Conservation (phyloP, 1,284 basidiomycete species). For the Cutaneotrichosporon sp. region DNA sequence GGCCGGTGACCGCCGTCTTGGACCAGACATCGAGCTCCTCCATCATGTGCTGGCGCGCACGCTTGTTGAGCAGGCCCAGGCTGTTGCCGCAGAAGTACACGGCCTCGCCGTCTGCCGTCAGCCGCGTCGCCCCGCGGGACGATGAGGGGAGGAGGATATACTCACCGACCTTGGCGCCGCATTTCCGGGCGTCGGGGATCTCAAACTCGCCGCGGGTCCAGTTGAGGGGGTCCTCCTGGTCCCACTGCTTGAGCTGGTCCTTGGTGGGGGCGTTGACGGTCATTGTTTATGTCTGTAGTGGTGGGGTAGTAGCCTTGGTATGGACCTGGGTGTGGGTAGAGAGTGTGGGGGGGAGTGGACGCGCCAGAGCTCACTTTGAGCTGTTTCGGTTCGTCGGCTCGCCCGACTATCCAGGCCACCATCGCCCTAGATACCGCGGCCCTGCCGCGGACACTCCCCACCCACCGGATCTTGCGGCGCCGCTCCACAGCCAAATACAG, state of each 20-base stretch:
- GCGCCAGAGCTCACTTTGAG: background rate
- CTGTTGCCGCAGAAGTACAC: slow-evolving; percentile 97
- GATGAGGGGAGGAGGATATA: background rate
- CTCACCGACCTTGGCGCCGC: slow-evolving; percentile 49
- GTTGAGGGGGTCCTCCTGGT: slow-evolving; percentile 46
- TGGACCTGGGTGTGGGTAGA: background rate
- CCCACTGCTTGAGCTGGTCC: slow-evolving; percentile 32
- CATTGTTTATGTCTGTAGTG: background rate
- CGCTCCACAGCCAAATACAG: too few species aligned
- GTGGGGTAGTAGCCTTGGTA: background rate
- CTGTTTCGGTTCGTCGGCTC: background rate
- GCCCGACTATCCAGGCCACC: background rate
- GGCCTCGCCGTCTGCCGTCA: slow-evolving; percentile 40
- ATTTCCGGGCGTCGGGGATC: slow-evolving; percentile 45
- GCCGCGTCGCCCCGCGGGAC: background rate
- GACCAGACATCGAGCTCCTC: slow-evolving; percentile 91
- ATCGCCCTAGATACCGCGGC: background rate
- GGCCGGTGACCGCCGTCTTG: slow-evolving; percentile 82
- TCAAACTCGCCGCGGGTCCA: slow-evolving; percentile 54
- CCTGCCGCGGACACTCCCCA: background rate
- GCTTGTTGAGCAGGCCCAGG: slow-evolving; percentile 77
- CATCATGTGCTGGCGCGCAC: slow-evolving; percentile 69
- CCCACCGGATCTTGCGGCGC: too few species aligned
- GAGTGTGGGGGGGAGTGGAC: background rate
- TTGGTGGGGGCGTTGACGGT: slow-evolving; percentile 18